These are phyloP conservation scores for Bodo saltans DNA, from an alignment of 78 protist species.

Conservation along the genomic window DNA sequence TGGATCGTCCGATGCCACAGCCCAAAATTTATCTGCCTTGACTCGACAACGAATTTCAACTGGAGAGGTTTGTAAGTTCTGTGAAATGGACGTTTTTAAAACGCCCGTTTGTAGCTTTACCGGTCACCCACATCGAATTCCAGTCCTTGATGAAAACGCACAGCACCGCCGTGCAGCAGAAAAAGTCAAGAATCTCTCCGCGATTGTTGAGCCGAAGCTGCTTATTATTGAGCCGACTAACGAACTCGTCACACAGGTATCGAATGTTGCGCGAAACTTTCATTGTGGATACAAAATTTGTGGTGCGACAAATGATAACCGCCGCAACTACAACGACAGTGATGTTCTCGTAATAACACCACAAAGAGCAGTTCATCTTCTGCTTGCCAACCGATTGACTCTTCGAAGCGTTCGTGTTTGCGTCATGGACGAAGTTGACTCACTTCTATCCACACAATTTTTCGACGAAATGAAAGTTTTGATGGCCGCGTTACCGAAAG, in stretches of 20 bases:
- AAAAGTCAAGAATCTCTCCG: not conserved
- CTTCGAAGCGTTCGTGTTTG: not conserved
- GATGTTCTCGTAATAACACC: not conserved
- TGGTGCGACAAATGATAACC: not conserved
- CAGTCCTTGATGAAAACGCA: not conserved
- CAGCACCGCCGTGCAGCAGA: not conserved
- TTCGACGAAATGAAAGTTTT: constrained; percentile 51
- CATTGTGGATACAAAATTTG: not conserved
- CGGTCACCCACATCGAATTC: not conserved
- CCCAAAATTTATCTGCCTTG: too few species aligned
- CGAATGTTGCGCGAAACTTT: not conserved
- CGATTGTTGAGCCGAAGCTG: not conserved
- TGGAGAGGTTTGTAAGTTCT: not conserved
- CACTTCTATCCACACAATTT: constrained; percentile 61
- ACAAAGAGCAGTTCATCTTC: too few species aligned
- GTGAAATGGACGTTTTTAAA: not conserved
- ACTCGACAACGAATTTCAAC: too few species aligned
- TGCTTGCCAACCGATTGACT: not conserved
- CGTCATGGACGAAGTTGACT: constrained; percentile 74
- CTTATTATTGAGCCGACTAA: not conserved
- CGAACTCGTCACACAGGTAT: not conserved
- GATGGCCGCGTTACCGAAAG: not conserved
- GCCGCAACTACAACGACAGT: not conserved
- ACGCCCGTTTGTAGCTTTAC: not conserved
- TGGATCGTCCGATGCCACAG: not conserved